Conservation (phyloP, 192 early-diverging fungal genomes). For the Podila minutissima region DNA sequence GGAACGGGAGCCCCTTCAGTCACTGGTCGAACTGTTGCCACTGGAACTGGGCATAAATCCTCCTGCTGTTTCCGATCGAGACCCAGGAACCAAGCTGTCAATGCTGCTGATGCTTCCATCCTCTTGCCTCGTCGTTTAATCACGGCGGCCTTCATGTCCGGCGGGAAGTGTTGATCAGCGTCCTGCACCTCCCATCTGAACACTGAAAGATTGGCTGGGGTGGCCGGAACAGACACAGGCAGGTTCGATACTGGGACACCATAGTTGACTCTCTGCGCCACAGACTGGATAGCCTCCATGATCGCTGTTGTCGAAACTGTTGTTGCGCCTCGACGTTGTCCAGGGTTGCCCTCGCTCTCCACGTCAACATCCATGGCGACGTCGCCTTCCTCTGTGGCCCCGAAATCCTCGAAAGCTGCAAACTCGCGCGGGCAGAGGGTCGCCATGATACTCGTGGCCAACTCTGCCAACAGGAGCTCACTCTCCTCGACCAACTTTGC, state of each 20-base stretch:
- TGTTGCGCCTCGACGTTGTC: slow-evolving; percentile 2
- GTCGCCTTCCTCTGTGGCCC: slow-evolving; percentile 4
- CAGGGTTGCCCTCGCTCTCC: background rate
- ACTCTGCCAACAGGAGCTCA: slow-evolving; percentile 17
- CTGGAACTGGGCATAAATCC: slow-evolving; percentile 26
- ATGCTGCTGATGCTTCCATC: slow-evolving; percentile 43
- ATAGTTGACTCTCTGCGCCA: slow-evolving; percentile 44
- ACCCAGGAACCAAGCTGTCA: slow-evolving; percentile 46
- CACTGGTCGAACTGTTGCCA: background rate
- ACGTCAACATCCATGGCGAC: slow-evolving; percentile 11
- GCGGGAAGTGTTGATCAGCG: slow-evolving; percentile 52
- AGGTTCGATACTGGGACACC: slow-evolving; percentile 28
- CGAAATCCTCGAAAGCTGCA: slow-evolving; percentile 15
- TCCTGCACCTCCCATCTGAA: slow-evolving; percentile 65
- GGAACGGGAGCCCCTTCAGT: background rate
- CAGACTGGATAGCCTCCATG: slow-evolving; percentile 36
- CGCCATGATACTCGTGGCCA: slow-evolving; percentile 13
- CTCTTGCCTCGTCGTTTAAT: slow-evolving; percentile 46
- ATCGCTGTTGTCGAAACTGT: slow-evolving; percentile 25
- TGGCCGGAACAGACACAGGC: slow-evolving; percentile 5
- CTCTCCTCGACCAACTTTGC: slow-evolving; percentile 44
- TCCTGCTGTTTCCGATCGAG: slow-evolving; percentile 36
- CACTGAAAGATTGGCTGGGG: slow-evolving; percentile 53
- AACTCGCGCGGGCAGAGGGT: slow-evolving; percentile 39
- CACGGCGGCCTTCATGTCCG: slow-evolving; percentile 52